Evolutionary conservation across 208 protist species (phyloP).

Genomic region (Acanthamoeba lenticulata): DNA sequence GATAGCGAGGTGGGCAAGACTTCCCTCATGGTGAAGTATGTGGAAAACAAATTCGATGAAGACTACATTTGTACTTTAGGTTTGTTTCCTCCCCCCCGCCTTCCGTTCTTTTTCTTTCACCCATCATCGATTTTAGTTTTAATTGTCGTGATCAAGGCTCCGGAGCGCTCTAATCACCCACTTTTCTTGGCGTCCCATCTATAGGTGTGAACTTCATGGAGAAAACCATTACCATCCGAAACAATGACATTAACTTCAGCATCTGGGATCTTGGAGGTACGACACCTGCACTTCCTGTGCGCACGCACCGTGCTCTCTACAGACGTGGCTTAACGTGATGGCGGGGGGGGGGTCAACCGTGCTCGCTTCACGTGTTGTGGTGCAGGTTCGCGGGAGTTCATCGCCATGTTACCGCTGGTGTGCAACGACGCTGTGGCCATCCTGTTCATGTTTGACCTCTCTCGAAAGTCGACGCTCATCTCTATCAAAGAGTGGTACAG

Average conservation of each 20-base stretch:
- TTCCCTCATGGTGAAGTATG: slow-evolving; percentile 92
- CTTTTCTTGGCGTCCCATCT: background rate
- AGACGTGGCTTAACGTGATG: background rate
- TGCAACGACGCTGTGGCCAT: slow-evolving; percentile 92
- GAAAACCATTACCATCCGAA: slow-evolving; percentile 88
- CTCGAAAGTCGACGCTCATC: slow-evolving; percentile 88
- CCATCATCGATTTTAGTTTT: background rate
- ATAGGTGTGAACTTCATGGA: slow-evolving; percentile 95
- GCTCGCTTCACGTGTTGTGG: background rate
- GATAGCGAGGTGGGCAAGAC: slow-evolving; percentile 89
- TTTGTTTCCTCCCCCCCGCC: slow-evolving; percentile 13
- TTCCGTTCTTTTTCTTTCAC: background rate
- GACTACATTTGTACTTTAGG: slow-evolving; percentile 91
- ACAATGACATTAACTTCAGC: slow-evolving; percentile 89
- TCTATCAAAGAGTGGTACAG: slow-evolving; percentile 92
- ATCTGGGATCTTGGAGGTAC: slow-evolving; percentile 94
- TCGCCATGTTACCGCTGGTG: slow-evolving; percentile 93
- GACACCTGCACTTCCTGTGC: too few species aligned
- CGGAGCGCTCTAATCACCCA: too few species aligned
- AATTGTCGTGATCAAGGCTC: too few species aligned
- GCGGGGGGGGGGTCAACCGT: background rate
- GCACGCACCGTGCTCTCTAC: too few species aligned
- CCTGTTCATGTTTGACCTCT: slow-evolving; percentile 94
- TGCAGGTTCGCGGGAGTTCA: slow-evolving; percentile 90
- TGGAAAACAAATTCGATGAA: slow-evolving; percentile 89